Conservation (phyloP, 1,139 yeast genomes). For the Yamadazyma buinensis region DNA sequence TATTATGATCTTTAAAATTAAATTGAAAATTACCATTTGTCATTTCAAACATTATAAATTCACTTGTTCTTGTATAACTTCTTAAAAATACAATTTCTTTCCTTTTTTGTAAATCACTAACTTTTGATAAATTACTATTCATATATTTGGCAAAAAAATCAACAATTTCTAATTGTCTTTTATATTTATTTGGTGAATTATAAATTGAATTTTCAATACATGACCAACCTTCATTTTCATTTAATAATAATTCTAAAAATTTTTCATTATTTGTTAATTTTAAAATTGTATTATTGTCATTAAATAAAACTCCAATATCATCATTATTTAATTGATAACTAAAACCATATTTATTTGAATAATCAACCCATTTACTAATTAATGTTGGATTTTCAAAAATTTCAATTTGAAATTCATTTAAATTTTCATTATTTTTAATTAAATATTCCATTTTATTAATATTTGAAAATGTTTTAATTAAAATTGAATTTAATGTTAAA, state of each 20-base stretch:
- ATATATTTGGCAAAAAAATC: conserved; percentile 81
- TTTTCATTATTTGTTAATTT: conserved; percentile 62
- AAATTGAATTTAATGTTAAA: conserved; percentile 34
- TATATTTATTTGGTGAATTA: conserved; percentile 57
- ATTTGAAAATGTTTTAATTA: conserved; percentile 40
- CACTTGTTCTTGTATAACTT: conserved; percentile 74
- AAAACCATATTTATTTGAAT: conserved; percentile 92
- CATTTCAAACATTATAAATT: conserved; percentile 87
- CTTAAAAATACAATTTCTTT: conserved; percentile 72
- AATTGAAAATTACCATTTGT: conserved; percentile 92
- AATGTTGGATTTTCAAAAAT: conserved; percentile 63
- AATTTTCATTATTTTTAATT: conserved; percentile 30
- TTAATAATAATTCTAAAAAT: conserved; percentile 60
- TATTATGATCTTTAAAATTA: conserved; percentile 93
- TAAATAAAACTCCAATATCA: conserved; percentile 87
- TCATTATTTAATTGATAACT: conserved; percentile 90
- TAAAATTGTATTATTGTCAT: conserved; percentile 76
- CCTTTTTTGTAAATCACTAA: conserved; percentile 55
- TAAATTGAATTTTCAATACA: conserved; percentile 58
- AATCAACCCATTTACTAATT: conserved; percentile 96
- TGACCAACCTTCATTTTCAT: conserved; percentile 67
- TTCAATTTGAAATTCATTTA: conserved; percentile 38
- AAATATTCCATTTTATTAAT: conserved; percentile 39
- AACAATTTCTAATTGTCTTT: conserved; percentile 75
- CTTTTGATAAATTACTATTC: conserved; percentile 77